These are phyloP conservation scores for Nakaseomyces bracarensis DNA, from an alignment of 1,139 yeast species.

Conservation along the genomic window DNA sequence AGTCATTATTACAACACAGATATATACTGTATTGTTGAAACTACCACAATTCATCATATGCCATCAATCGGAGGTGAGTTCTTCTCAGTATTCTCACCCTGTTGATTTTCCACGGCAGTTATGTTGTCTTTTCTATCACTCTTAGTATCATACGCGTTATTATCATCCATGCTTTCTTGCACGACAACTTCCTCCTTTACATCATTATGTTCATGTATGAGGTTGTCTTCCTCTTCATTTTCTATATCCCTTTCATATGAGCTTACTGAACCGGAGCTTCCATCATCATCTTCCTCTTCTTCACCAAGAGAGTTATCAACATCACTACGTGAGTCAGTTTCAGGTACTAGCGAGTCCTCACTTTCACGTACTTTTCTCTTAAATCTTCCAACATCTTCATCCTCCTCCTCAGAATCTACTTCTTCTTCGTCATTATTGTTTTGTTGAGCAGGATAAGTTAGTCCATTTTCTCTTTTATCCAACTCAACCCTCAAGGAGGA, in stretches of 20 bases:
- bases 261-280: constrained; percentile 6
- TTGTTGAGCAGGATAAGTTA: neutral
- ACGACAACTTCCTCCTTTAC: constrained; percentile 3
- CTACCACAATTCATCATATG: neutral
- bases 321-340: constrained; percentile 1
- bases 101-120: neutral
- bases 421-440: constrained; percentile 6
- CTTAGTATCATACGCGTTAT: neutral
- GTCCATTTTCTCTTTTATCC: constrained; percentile 11
- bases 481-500: constrained; percentile 24
- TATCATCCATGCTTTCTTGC: constrained; percentile 7
- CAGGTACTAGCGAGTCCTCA: constrained; percentile 10
- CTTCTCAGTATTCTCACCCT: neutral
- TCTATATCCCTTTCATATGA: constrained; percentile 7
- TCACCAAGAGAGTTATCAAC: constrained; percentile 5
- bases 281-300: constrained; percentile 6
- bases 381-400: constrained; percentile 10
- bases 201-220: neutral
- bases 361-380: constrained; percentile 10
- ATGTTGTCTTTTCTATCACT: constrained; percentile 5
- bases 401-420: constrained; percentile 10
- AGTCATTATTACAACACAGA: too few relatives aligned
- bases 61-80: neutral
- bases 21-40: too few relatives aligned
- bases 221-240: constrained; percentile 7